A percentile compares a stretch with the other conserved stretches of the same genome.
phyloP scores from a whole-genome alignment of 257 asterid species.

The Nicotiana noctiflora region DNA sequence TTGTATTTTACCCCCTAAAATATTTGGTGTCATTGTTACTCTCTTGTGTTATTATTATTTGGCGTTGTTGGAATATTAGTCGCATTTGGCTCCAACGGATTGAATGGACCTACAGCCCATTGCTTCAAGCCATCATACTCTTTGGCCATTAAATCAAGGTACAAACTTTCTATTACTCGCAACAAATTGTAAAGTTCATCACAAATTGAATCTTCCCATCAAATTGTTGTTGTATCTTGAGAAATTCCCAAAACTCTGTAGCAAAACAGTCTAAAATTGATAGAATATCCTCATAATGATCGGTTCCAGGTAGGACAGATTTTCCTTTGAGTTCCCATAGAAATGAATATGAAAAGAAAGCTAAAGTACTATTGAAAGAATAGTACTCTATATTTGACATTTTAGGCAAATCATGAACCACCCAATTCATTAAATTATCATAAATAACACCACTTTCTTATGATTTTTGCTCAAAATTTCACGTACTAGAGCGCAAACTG shows the following conservation, averaged over 20 bases:
- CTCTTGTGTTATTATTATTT: too few species aligned
- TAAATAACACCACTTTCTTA: slow-evolving; percentile 31
- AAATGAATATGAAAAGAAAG: slow-evolving; percentile 29
- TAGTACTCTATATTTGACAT: slow-evolving; percentile 34
- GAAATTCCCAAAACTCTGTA: slow-evolving; percentile 29
- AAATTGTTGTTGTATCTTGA: slow-evolving; percentile 19
- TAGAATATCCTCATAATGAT: slow-evolving; percentile 20
- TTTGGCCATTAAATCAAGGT: slow-evolving; percentile 26
- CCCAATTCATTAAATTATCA: slow-evolving; percentile 49
- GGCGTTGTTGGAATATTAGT: background rate
- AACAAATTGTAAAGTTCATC: slow-evolving; percentile 58
- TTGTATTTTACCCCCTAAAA: too few species aligned
- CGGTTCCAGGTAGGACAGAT: slow-evolving; percentile 28
- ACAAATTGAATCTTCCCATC: slow-evolving; percentile 19
- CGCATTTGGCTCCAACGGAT: slow-evolving; percentile 15
- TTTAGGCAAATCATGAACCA: slow-evolving; percentile 30
- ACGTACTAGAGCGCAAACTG: too few species aligned
- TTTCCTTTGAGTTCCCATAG: slow-evolving; percentile 39
- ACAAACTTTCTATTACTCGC: slow-evolving; percentile 37
- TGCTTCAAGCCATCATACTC: slow-evolving; percentile 26
- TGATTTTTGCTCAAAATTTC: too few species aligned
- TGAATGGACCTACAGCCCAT: slow-evolving; percentile 70
- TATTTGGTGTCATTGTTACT: too few species aligned
- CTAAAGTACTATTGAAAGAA: slow-evolving; percentile 42
- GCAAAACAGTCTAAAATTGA: slow-evolving; percentile 31